phyloP scores from a whole-genome alignment of 495 filamentous ascomycete genomes.

The Penicillium psychrofluorescens region DNA sequence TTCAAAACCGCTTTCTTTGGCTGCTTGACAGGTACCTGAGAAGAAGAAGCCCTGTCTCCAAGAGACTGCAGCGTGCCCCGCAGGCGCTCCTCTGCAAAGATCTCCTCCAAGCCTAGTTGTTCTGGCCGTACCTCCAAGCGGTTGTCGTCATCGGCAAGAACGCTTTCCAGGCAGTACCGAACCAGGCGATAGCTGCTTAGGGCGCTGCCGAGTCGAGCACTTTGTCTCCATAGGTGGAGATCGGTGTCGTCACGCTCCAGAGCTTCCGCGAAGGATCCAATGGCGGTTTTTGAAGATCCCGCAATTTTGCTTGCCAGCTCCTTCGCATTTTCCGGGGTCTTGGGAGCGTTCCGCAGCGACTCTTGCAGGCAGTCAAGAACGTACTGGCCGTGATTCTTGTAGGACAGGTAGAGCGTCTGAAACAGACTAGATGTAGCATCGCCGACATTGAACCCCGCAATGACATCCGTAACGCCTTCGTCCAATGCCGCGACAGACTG shows the following conservation, averaged over 20 bases:
- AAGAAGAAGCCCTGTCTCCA: slow-evolving; percentile 64
- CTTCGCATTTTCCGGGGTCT: slow-evolving; percentile 28
- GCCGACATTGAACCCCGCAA: slow-evolving; percentile 34
- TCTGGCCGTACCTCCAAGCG: slow-evolving; percentile 62
- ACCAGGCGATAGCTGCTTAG: slow-evolving; percentile 69
- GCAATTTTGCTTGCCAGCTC: slow-evolving; percentile 22
- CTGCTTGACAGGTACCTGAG: slow-evolving; percentile 56
- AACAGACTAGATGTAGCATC: slow-evolving; percentile 74
- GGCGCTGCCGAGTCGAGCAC: slow-evolving; percentile 68
- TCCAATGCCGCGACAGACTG: slow-evolving; percentile 36
- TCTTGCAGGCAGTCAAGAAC: slow-evolving; percentile 65
- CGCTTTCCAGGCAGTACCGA: slow-evolving; percentile 85
- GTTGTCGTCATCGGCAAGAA: slow-evolving; percentile 76
- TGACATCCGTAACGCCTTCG: slow-evolving; percentile 34
- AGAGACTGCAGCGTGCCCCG: slow-evolving; percentile 57
- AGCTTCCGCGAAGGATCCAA: slow-evolving; percentile 65
- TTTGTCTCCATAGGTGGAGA: slow-evolving; percentile 85
- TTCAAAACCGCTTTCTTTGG: slow-evolving; percentile 56
- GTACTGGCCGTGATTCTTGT: slow-evolving; percentile 94
- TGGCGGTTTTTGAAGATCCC: slow-evolving; percentile 23
- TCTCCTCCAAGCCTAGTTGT: slow-evolving; percentile 76
- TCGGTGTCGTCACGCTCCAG: slow-evolving; percentile 88
- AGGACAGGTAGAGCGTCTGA: slow-evolving; percentile 83
- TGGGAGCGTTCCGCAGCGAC: slow-evolving; percentile 13
- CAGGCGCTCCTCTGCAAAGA: slow-evolving; percentile 73